phyloP scores from a whole-genome alignment of 2,329 filamentous ascomycete genomes.

The Pseudopithomyces chartarum region DNA sequence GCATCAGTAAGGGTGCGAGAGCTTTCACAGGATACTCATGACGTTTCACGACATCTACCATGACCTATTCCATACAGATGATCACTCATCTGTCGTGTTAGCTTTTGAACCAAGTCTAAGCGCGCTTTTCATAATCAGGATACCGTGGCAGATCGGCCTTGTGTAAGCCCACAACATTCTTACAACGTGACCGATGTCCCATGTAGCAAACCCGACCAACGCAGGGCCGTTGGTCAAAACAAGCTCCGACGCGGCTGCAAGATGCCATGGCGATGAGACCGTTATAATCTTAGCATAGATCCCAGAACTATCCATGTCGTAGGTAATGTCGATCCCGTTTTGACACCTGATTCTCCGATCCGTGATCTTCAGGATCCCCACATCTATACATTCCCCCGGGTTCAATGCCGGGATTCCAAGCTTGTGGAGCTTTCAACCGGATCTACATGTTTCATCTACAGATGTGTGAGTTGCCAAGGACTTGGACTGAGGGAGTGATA shows the following conservation, averaged over 20 bases:
- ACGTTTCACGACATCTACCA: too few species aligned
- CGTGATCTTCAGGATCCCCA: conserved; percentile 1
- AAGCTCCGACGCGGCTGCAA: conserved; percentile 9
- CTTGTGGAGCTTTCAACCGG: background rate
- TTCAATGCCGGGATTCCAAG: background rate
- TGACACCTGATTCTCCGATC: background rate
- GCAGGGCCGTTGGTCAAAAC: conserved; percentile 6
- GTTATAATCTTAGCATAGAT: conserved; percentile 1
- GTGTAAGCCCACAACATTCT: background rate
- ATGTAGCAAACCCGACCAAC: background rate
- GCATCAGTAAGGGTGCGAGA: too few species aligned
- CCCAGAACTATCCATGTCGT: background rate
- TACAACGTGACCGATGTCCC: background rate
- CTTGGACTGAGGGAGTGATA: background rate
- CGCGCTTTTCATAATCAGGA: too few species aligned
- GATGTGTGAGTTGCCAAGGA: background rate
- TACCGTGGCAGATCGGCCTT: too few species aligned
- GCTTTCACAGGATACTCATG: too few species aligned
- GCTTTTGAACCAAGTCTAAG: too few species aligned
- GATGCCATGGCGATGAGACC: conserved; percentile 1
- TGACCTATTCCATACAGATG: too few species aligned
- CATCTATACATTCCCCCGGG: background rate
- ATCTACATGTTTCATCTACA: background rate
- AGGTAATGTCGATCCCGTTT: background rate
- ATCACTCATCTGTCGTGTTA: too few species aligned